Evolutionary conservation across 345 rosid genomes (phyloP), one percentile per base, ranked within the genome.

Genomic region (Euphorbia lathyris): DNA sequence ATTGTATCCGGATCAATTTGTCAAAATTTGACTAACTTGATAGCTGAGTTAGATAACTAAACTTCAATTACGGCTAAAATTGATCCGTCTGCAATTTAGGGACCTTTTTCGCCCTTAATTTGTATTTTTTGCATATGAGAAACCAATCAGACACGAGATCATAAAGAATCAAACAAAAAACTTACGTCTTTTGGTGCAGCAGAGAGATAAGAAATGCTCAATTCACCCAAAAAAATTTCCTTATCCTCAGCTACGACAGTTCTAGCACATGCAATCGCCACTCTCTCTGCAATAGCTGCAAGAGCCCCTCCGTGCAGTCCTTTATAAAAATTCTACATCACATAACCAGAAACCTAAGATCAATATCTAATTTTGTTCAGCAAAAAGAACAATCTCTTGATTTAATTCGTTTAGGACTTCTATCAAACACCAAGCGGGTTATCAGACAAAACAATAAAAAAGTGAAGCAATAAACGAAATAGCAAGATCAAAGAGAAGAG

Each of bases 301-400:
- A 88, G 80, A 3, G 86, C 80, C 56, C 92, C 97, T 53, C 97
- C 97, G 60, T 88, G 93, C 56, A 87, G 50, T 55, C 86, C 88
- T 45, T 73, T 80, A 55, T 26, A 88, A 38, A 5, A 53, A 68
- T 91, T 89, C 92, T 91, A 72, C 69, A 71, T 14, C 52, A 1
- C 67, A 63, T 20, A 14, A 57, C 70, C 40, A 69, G 43, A 36
- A 65, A 20, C 5, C 45, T 4, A 29, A 8, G 12, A 51, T 3
- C 57, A 45, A 48, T 10, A n/a, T n/a, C n/a, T n/a, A n/a, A n/a
- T n/a, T n/a, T n/a, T 47, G 19, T 3, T 10, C 17, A 10, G 10
- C 7, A 47, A 47, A 47, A 14, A 50, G 14, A 50, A 50, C 22
- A 16, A 50, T 43, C 1, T 45, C 19, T 45, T 3, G 5, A 51